Evolutionary conservation across 306 rosid species (phyloP).

Genomic region (Begonia fuchsioides): DNA sequence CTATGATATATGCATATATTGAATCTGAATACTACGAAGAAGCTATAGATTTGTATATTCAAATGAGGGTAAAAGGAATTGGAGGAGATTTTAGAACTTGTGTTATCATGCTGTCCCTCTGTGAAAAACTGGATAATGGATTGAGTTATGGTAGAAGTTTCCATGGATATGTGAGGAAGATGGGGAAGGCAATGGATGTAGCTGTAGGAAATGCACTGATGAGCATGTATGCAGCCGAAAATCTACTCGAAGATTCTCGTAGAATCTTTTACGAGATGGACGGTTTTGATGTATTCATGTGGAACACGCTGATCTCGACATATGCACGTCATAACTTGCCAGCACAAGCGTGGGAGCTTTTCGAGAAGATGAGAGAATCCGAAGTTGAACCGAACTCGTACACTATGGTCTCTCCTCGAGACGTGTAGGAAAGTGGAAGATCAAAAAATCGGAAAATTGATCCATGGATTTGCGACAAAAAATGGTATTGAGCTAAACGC

Average conservation of each 20-base stretch:
- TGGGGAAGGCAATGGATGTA: conserved; percentile 18
- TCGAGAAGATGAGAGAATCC: conserved; percentile 14
- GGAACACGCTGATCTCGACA: conserved; percentile 27
- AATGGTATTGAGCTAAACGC: conserved; percentile 18
- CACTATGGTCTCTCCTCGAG: conserved; percentile 26
- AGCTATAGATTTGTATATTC: conserved; percentile 16
- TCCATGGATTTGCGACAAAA: conserved; percentile 28
- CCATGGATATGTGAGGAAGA: conserved; percentile 21
- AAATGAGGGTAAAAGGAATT: conserved; percentile 14
- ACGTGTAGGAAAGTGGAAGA: conserved; percentile 16
- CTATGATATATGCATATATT: conserved; percentile 22
- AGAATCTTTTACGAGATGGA: conserved; percentile 18
- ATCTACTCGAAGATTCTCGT: conserved; percentile 15
- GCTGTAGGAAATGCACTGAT: conserved; percentile 26
- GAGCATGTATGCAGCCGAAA: conserved; percentile 17
- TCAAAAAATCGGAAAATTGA: conserved; percentile 15
- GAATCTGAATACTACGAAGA: conserved; percentile 17
- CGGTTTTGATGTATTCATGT: conserved; percentile 20
- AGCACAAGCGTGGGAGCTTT: conserved; percentile 19
- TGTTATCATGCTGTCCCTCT: conserved; percentile 14
- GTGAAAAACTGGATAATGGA: conserved; percentile 14
- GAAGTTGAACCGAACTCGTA: conserved; percentile 19
- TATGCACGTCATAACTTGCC: conserved; percentile 17
- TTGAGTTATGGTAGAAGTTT: conserved; percentile 17
- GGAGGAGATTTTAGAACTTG: conserved; percentile 26